Conservation (phyloP, 441 rosid species). For the Theobroma grandiflorum region DNA sequence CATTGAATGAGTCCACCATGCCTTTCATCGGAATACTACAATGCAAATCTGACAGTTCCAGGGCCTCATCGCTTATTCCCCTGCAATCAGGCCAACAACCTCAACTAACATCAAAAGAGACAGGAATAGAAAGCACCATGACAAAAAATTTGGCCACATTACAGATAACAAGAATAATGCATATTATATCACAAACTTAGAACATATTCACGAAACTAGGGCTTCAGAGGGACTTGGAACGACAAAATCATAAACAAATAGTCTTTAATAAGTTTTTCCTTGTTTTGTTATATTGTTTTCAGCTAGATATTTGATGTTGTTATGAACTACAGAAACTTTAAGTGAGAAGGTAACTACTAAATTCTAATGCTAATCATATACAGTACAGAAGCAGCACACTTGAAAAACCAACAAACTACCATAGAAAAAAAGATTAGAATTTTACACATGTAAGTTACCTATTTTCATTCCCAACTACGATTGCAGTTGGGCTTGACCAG, state of each 20-base stretch:
- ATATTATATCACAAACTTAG: background rate
- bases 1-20: slow-evolving; percentile 98
- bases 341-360: background rate
- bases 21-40: slow-evolving; percentile 98
- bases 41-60: slow-evolving; percentile 74
- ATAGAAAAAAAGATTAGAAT: background rate
- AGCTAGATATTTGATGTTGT: background rate
- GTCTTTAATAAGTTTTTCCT: background rate
- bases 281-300: background rate
- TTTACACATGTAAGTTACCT: slow-evolving; percentile 48
- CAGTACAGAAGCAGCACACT: background rate
- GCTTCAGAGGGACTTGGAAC: background rate
- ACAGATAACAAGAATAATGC: background rate
- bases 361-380: slow-evolving; percentile 3
- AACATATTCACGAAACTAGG: background rate
- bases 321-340: background rate
- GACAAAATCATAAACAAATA: background rate
- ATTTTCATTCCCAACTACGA: slow-evolving; percentile 92
- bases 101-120: background rate
- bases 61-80: slow-evolving; percentile 87
- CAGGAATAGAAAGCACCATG: background rate
- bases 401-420: background rate
- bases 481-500: slow-evolving; percentile 93
- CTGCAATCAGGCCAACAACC: slow-evolving; percentile 46
- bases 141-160: background rate